Conservation (phyloP, 2,329 filamentous ascomycete species). For the Phyllosticta citribraziliensis region DNA sequence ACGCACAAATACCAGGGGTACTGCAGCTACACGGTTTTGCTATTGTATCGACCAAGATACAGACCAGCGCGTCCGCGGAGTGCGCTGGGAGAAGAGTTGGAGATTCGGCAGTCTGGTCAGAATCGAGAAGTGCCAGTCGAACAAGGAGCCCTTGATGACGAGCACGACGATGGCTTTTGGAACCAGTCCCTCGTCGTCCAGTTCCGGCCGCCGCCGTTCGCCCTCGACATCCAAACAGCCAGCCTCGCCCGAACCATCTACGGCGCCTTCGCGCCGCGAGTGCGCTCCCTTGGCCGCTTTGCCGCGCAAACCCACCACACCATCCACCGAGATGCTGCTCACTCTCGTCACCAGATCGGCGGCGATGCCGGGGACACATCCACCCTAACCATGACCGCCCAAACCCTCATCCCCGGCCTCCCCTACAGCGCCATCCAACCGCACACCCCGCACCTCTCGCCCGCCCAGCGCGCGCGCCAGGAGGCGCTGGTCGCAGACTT, state of each 20-base stretch:
- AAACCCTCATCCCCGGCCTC: conserved; percentile 17
- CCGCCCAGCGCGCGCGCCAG: neutral
- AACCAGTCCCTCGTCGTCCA: conserved; percentile 9
- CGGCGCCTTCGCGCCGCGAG: conserved; percentile 16
- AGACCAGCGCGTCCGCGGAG: too few relatives aligned
- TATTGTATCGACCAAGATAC: neutral
- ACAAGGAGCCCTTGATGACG: neutral
- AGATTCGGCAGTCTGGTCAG: too few relatives aligned
- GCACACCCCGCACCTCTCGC: neutral
- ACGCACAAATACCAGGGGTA: conserved; percentile 10
- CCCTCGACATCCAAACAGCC: conserved; percentile 13
- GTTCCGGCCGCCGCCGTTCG: conserved; percentile 8
- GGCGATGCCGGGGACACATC: too few relatives aligned
- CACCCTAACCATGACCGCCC: neutral
- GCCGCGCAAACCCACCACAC: neutral
- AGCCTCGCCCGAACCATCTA: conserved; percentile 17
- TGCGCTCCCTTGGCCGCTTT: conserved; percentile 8
- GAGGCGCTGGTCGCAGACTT: neutral
- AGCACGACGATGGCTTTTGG: neutral
- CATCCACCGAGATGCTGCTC: too few relatives aligned
- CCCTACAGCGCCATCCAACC: conserved; percentile 14
- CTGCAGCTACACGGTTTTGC: conserved; percentile 12
- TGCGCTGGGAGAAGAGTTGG: too few relatives aligned
- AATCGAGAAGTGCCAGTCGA: neutral
- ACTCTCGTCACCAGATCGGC: too few relatives aligned